Evolutionary conservation across 306 rosid genomes (phyloP), one percentile per base, ranked within the genome.

Genomic region (Urtica urens): DNA sequence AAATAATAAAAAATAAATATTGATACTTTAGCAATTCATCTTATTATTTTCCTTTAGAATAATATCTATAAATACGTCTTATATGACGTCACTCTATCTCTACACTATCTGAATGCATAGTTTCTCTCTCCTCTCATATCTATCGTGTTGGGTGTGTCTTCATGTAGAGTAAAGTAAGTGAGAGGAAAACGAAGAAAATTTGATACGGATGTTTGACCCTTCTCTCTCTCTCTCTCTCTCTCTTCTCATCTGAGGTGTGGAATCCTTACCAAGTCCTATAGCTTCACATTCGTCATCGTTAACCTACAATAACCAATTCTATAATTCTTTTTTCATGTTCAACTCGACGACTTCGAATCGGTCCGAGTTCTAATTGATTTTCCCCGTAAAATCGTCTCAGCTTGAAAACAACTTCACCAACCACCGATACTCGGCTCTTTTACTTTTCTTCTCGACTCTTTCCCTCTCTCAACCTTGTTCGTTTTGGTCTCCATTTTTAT

Each of bases 161-260:
- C n/a, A n/a, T n/a, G n/a, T n/a, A n/a, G n/a, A n/a, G n/a, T n/a
- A n/a, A n/a, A n/a, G n/a, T n/a, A n/a, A n/a, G n/a, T 13, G 19
- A 19, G 5, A 2, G 28, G 25, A 45, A 10, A 12, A 18, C 17
- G 23, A 18, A 29, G 13, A 16, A 49, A 49, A 29, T 39, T 11
- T 8, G 54, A 49, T 17, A 21, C 38, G 38, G n/a, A 10, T 13
- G 54, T 49, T n/a, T 49, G 54, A 48, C 53, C 23, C 23, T 17
- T 23, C 24, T 44, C 61, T 46, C 35, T 22, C 54, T 21, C 38
- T 43, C 41, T 26, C 20, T 59, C 50, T 18, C 23, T 40, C 24
- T 51, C 16, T 16, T 23, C 12, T 16, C 9, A 23, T 23, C 14
- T 40, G 9, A 24, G n/a, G 25, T 18, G 25, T 40, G 20, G 39